A percentile compares a stretch with the other conserved stretches of the same genome.
Evolutionary conservation across 805 yeast species (phyloP).

Genomic region (Yarrowia porcina): DNA sequence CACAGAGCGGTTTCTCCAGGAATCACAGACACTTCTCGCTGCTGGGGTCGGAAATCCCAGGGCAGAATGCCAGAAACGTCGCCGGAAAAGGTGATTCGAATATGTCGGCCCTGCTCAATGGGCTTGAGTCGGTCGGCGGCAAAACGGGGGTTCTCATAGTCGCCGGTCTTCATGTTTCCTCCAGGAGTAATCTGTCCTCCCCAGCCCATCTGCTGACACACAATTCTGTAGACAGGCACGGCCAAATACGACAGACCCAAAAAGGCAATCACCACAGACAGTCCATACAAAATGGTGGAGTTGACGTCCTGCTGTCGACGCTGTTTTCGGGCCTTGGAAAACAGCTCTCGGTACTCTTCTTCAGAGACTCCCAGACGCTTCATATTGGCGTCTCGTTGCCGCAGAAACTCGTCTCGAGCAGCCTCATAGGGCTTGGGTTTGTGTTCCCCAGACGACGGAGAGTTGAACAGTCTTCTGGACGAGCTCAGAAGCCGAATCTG

Average conservation of each 20-base stretch:
- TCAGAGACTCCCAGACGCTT: conserved; percentile 26
- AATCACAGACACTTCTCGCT: conserved; percentile 82
- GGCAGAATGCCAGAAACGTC: conserved; percentile 88
- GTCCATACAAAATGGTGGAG: conserved; percentile 32
- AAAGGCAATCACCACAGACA: conserved; percentile 64
- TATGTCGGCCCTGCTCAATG: conserved; percentile 76
- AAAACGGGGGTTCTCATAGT: conserved; percentile 60
- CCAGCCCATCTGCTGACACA: conserved; percentile 93
- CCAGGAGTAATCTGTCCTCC: conserved; percentile 83
- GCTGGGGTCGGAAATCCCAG: conserved; percentile 94
- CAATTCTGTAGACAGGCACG: conserved; percentile 86
- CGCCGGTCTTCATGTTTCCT: conserved; percentile 20
- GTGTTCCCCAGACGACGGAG: no score
- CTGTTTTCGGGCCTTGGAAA: not conserved
- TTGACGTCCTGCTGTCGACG: conserved; percentile 27
- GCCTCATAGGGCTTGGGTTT: conserved; percentile 16
- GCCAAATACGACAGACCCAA: conserved; percentile 81
- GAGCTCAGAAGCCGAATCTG: not conserved
- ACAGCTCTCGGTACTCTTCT: conserved; percentile 14
- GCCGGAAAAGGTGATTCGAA: conserved; percentile 82
- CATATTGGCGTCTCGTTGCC: conserved; percentile 14
- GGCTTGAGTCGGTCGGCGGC: conserved; percentile 86
- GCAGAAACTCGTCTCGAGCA: conserved; percentile 15
- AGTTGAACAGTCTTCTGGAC: not conserved
- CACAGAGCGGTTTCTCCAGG: conserved; percentile 99